These are phyloP conservation scores for Calonectria pseudoreteaudii DNA, from an alignment of 2,329 filamentous ascomycete species.

Conservation along the genomic window DNA sequence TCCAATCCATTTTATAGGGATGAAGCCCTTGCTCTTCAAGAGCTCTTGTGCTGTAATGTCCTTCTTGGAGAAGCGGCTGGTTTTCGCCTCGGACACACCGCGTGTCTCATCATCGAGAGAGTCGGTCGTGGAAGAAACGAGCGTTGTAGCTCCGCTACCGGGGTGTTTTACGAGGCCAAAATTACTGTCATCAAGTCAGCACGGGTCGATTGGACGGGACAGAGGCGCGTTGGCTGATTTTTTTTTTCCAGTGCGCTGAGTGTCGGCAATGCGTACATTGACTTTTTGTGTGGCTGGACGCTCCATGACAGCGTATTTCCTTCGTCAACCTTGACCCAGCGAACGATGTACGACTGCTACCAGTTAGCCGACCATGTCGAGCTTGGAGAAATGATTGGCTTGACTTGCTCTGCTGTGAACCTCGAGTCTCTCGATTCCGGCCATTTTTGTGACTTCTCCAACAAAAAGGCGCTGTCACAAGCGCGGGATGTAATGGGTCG, in stretches of 20 bases:
- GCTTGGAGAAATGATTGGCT: neutral
- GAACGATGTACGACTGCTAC: conserved; percentile 95
- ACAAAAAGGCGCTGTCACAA: neutral
- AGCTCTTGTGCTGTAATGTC: conserved; percentile 73
- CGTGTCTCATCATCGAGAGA: conserved; percentile 60
- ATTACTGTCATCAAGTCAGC: conserved; percentile 67
- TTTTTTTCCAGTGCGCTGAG: neutral
- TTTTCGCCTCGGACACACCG: conserved; percentile 57
- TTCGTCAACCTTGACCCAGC: conserved; percentile 93
- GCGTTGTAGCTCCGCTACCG: conserved; percentile 71
- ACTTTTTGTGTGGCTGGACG: conserved; percentile 97
- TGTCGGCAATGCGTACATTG: conserved; percentile 68
- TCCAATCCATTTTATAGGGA: conserved; percentile 85
- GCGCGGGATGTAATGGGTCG: neutral
- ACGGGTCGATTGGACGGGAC: neutral
- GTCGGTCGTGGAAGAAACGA: conserved; percentile 56
- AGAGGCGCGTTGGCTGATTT: neutral
- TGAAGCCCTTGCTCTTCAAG: conserved; percentile 74
- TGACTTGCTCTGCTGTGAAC: conserved; percentile 90
- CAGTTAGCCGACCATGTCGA: conserved; percentile 34
- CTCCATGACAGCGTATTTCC: conserved; percentile 97
- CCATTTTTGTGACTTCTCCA: conserved; percentile 68
- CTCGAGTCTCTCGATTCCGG: conserved; percentile 95
- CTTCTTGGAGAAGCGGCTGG: conserved; percentile 64
- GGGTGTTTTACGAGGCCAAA: conserved; percentile 99